These are phyloP conservation scores for Stemphylium vesicarium DNA, from an alignment of 2,329 filamentous ascomycete genomes.

Conservation along the genomic window DNA sequence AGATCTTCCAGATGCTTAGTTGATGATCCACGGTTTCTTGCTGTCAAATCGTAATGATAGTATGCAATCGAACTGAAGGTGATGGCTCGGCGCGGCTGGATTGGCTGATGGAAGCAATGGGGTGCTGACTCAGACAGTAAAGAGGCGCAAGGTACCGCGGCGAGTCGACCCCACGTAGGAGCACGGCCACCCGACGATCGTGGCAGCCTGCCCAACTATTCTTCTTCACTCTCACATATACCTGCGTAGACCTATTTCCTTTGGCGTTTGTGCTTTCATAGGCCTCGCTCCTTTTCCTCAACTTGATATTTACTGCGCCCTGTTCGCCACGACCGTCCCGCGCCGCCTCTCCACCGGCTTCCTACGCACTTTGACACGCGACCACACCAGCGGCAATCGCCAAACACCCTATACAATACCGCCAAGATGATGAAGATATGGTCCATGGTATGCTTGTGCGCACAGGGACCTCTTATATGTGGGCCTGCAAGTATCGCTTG, in stretches of 20 bases:
- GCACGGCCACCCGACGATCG: conserved; percentile 22
- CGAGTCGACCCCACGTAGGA: conserved; percentile 20
- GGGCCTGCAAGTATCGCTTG: neutral
- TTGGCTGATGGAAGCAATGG: neutral
- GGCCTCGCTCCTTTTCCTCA: conserved; percentile 1
- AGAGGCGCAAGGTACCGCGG: conserved; percentile 21
- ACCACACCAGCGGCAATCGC: conserved; percentile 11
- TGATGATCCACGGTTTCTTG: neutral
- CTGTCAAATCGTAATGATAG: neutral
- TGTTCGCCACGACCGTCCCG: neutral
- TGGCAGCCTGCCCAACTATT: conserved; percentile 19
- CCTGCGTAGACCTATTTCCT: conserved; percentile 14
- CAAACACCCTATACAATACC: conserved; percentile 28
- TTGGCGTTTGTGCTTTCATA: conserved; percentile 22
- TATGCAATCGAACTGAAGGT: too few species aligned
- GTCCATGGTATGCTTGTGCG: conserved; percentile 77
- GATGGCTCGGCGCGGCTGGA: neutral
- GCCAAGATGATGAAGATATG: conserved; percentile 96
- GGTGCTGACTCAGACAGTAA: conserved; percentile 16
- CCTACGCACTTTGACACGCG: conserved; percentile 23
- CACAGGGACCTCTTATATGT: neutral
- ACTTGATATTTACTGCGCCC: neutral
- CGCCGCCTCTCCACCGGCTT: conserved; percentile 2
- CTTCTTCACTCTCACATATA: conserved; percentile 13
- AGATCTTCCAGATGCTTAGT: neutral